Evolutionary conservation across 768 basidiomycete genomes (phyloP).

Genomic region (Collybia nuda): DNA sequence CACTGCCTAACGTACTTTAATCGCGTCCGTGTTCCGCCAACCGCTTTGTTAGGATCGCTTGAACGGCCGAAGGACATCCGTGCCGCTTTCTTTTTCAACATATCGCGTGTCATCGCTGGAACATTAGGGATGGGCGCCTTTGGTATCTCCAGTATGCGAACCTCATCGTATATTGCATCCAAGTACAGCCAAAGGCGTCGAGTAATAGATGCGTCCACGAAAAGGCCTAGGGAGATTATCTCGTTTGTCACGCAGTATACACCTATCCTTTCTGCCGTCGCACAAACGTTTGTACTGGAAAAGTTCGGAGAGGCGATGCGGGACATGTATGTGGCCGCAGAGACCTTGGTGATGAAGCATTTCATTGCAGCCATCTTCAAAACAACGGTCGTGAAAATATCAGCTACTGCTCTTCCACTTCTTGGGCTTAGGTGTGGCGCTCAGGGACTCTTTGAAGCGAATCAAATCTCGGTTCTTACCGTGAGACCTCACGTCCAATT

Average conservation of each 20-base stretch:
- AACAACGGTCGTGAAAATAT: conserved; percentile 12
- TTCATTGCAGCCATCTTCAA: conserved; percentile 19
- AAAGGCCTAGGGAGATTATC: conserved; percentile 28
- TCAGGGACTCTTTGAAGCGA: conserved; percentile 38
- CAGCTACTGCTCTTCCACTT: conserved; percentile 10
- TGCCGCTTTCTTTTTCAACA: conserved; percentile 21
- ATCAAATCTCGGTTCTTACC: conserved; percentile 28
- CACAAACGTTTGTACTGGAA: conserved; percentile 33
- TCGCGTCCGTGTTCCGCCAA: conserved; percentile 28
- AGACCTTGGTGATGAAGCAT: conserved; percentile 15
- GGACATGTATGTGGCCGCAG: conserved; percentile 21
- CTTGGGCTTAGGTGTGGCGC: conserved; percentile 41
- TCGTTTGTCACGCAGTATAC: conserved; percentile 40
- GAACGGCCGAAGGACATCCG: conserved; percentile 2
- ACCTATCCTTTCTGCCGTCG: conserved; percentile 33
- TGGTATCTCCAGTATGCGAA: conserved; percentile 20
- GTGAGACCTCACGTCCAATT: conserved; percentile 21
- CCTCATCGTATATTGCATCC: conserved; percentile 22
- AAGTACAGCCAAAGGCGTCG: conserved; percentile 28
- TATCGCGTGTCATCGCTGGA: conserved; percentile 30
- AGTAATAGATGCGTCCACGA: conserved; percentile 16
- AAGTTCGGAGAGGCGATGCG: conserved; percentile 23
- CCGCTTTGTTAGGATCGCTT: conserved; percentile 26
- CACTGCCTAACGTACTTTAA: conserved; percentile 37
- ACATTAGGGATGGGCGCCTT: conserved; percentile 23